Conservation (phyloP, 306 rosid species). For the Prinsepia uniflora region DNA sequence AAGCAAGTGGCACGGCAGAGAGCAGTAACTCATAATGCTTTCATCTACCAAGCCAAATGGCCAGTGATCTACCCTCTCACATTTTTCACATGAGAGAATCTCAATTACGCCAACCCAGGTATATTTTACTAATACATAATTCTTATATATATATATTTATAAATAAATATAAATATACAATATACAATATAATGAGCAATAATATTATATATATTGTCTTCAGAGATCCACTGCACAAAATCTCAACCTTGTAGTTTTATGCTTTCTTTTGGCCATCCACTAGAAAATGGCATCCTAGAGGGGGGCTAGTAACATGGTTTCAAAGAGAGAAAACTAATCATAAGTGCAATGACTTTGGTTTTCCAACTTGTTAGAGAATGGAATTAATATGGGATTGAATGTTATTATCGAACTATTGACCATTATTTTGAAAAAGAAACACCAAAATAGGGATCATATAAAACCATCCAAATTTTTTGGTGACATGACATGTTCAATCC, state of each 20-base stretch:
- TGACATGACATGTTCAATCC: neutral
- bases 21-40: constrained; percentile 37
- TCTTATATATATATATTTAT: neutral
- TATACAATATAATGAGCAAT: too few species aligned
- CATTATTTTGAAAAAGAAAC: too few species aligned
- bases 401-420: too few species aligned
- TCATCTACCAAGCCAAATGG: constrained; percentile 45
- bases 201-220: too few species aligned
- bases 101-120: constrained; percentile 7
- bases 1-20: constrained; percentile 38
- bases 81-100: constrained; percentile 10
- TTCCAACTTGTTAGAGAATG: too few species aligned
- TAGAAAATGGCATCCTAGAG: neutral
- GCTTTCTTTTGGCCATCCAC: neutral
- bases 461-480: neutral
- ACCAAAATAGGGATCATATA: neutral
- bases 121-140: neutral
- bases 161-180: too few species aligned
- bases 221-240: neutral
- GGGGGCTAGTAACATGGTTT: too few species aligned
- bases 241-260: neutral
- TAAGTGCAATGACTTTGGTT: constrained; percentile 6
- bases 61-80: constrained; percentile 21
- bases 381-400: too few species aligned
- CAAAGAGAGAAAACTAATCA: neutral